Base-by-base conservation (phyloP, 371 early-diverging fungal genomes). In the Rhizopus stolonifer region DNA sequence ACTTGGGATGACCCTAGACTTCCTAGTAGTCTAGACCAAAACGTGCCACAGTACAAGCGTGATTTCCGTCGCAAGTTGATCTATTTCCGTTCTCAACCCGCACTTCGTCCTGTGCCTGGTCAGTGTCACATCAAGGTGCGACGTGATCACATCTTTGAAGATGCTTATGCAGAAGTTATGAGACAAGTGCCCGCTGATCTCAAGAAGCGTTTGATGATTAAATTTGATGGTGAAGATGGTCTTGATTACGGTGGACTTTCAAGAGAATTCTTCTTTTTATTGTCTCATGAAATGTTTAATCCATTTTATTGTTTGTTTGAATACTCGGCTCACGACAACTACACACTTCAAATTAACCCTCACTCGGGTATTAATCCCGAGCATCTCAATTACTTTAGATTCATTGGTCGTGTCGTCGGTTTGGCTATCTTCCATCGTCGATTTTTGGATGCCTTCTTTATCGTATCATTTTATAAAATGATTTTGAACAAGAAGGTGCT, bases 211-310 rank as follows among this genome's bases (percentile, higher is more conserved):
- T 70, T 98, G 33, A 92, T 94, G 90, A 93, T 99, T 67, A 96
- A 96, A 69, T 98, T 99, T 74, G 91, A 93, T 42, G 95, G 94
- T 39, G 99, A 99, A 69, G 96, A 97, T 72, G 99, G 99, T 48
- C 70, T 99, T 36, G 99, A 99, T 78, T 95, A 93, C 67, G 99
- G 99, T 55, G 99, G 99, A 61, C 75, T 99, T 13, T 94, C 95
- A 10, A 80, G 93, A 76, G 99, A 99, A 70, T 99, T 93, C 79
- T 96, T 95, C 83, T 94, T 91, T 70, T 73, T 97, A 56, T 80
- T 99, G 25, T 92, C 95, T 19, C 94, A 95, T 72, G 96, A 97
- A 65, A 97, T 98, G 94, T 96, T 98, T 74, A 96, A 99, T 66
- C 99, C 99, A 13, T 86, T 92, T 75, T 96, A 94, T 77, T 91